Base-by-base conservation (phyloP, 2,329 filamentous ascomycete genomes). In the Rutstroemia sp. region DNA sequence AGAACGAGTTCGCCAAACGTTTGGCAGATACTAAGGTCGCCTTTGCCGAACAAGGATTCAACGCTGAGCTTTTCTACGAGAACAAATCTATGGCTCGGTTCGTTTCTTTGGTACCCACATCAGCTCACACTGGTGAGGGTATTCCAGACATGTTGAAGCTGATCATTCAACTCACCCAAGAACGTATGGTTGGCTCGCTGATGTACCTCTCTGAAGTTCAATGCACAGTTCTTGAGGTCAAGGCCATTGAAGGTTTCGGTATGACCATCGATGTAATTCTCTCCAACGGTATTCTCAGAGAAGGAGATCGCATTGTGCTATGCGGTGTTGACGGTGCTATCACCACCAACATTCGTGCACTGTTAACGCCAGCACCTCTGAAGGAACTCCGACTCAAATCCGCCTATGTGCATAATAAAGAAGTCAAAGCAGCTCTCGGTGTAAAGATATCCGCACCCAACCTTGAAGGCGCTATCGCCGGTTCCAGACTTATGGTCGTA, bases 151-250 rank as follows among this genome's bases (percentile, higher is more conserved):
- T 99, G 91, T 78, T 99, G 67, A 99, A 96, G 81, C 85, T 99
- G 59, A 88, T 99, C 64, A 77, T 95, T 50, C 85, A 88, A 67
- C 81, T 99, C 57, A 96, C 92, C 1, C 95, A 99, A 74, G 92
- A 97, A 76, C 88, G 94, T 67, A 97, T 99, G 90, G 92, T 94
- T 47, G 89, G 87, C 66, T 89, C 91, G 62, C 83, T 99, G 65
- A 99, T 99, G 94, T 99, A 99, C 72, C 82, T 99, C 57, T 94
- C 92, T 34, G 94, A 99, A 75, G 90, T 97, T 25, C 92, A 99
- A 75, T 94, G 91, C 72, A 99, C 94, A 7, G 92, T 99, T 50
- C 85, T 99, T 44, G 94, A 99, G 76, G 94, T 99, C 73, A 99
- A 99, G 83, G 89, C 95, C 49, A 96, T 99, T 61, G 94, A 99